Base-by-base conservation (phyloP, 768 basidiomycete species). In the Collybia mongolica region DNA sequence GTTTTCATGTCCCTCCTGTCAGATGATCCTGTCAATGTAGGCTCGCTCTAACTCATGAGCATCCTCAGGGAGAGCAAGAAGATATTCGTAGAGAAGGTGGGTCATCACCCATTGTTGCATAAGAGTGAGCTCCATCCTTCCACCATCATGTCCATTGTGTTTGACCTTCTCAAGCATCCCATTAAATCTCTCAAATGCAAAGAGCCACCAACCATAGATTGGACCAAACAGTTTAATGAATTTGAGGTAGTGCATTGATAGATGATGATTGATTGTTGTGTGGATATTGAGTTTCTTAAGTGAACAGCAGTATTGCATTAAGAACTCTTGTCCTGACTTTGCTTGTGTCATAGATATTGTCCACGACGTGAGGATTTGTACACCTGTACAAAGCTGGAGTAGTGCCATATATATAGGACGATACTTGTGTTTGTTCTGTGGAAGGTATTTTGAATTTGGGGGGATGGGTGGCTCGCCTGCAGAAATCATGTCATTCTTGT, bases 171-270 rank as follows among this genome's bases (percentile, higher is more conserved):
- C 61, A 12, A 70, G 51, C 54, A 67, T 60, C 0, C 68, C 64
- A 52, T 71, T 71, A 52, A 68, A 69, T 5, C 59, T 50, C 44
- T 71, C 67, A 46, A 68, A 70, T 0, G 60, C 62, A 44, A 71
- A 71, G 0, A 69, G 52, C 67, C 70, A 71, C 66, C 65, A 69
- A 9, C 48, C 60, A 29, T 69, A 68, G 12, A 68, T 56, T 6
- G 69, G 69, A 6, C 66, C 67, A 51, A 58, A 68, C 1, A 44
- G 43, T 18, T 56, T 32, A 22, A 70, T 49, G 35, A 62, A 60
- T 2, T 53, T 42, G 8, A 29, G 11, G 36, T 55, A 62, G 44
- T 69, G 67, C 45, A 59, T 59, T 5, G 57, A 53, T 4, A 67
- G 54, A 40, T 70, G 67, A 36, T 70, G 65, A 40, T 67, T 66